Evolutionary conservation across 2,329 filamentous ascomycete species (phyloP), one percentile per base, ranked within the genome.

Genomic region (Annulohypoxylon truncatum): DNA sequence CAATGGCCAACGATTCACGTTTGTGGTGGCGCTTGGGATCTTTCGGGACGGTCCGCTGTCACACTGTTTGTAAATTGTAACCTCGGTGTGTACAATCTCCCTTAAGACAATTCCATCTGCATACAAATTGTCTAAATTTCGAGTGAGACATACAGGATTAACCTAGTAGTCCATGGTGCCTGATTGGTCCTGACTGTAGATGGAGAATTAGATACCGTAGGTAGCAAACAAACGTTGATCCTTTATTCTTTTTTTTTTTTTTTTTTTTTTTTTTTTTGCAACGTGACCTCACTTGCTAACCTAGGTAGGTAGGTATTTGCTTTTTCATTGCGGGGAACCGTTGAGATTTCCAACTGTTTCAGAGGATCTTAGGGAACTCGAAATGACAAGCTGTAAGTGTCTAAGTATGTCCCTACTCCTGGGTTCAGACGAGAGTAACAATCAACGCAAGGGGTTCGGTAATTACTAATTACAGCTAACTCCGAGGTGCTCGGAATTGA

Each of bases 201-300:
- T 44, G 18, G 10, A 54, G 33, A 40, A 38, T 42, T 53, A 22
- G 35, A 42, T 18, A 13, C 18, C 33, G 33, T 35, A 35, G 29
- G 35, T 26, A 53, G 52, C 52, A 54, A 54, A 54, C 52, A 54
- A 54, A 31, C 29, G 24, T 31, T n/a, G 35, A 54, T 54, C 38
- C 35, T 53, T 31, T 40, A 15, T 40, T 29, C 24, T 31, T 29
- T 29, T 44, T 29, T 54, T 31, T 40, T 12, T 40, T 29, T 15
- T 31, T 29, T 29, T 44, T 29, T 54, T n/a, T n/a, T n/a, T n/a
- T n/a, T n/a, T n/a, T n/a, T n/a, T n/a, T n/a, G n/a, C n/a, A 15
- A 33, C 12, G 20, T 10, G 10, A 26, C 29, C 20, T 20, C 35
- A 9, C 26, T 40, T 40, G 35, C n/a, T 9, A 8, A 40, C 35